A percentile compares a stretch with the other conserved stretches of the same genome.
Evolutionary conservation across 2,329 filamentous ascomycete genomes (phyloP).

Genomic region (Atkinsonella hypoxylon): DNA sequence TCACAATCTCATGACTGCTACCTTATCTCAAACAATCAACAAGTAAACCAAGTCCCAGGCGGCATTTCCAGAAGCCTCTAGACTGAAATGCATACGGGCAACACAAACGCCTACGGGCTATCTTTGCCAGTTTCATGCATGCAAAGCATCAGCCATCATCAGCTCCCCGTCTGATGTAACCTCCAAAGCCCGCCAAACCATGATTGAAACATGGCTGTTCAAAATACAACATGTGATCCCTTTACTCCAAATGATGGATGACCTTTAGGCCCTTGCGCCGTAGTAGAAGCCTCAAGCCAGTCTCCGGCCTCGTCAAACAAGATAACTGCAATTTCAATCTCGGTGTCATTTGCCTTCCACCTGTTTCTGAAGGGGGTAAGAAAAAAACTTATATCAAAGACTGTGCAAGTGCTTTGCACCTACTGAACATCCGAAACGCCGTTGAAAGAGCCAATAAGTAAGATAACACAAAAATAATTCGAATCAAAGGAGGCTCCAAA

Average conservation of each 20-base stretch:
- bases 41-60: neutral
- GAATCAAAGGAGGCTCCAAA: neutral
- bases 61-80: constrained; percentile 3
- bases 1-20: neutral
- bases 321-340: neutral
- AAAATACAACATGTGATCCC: neutral
- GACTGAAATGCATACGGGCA: neutral
- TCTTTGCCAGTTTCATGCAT: constrained; percentile 1
- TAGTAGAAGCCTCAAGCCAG: neutral
- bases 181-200: neutral
- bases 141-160: constrained; percentile 3
- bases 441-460: neutral
- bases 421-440: neutral
- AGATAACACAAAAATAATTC: neutral
- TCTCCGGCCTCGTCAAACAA: neutral
- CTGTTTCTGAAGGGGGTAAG: neutral
- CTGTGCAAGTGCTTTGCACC: neutral
- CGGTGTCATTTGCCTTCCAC: neutral
- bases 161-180: constrained; percentile 1
- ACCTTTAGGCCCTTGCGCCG: neutral
- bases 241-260: constrained; percentile 1
- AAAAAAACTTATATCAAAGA: neutral
- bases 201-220: neutral
- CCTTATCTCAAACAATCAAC: neutral
- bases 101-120: neutral